Evolutionary conservation across 768 basidiomycete species (phyloP), one percentile per base, ranked within the genome.

Genomic region (Pulveroboletus sp.): DNA sequence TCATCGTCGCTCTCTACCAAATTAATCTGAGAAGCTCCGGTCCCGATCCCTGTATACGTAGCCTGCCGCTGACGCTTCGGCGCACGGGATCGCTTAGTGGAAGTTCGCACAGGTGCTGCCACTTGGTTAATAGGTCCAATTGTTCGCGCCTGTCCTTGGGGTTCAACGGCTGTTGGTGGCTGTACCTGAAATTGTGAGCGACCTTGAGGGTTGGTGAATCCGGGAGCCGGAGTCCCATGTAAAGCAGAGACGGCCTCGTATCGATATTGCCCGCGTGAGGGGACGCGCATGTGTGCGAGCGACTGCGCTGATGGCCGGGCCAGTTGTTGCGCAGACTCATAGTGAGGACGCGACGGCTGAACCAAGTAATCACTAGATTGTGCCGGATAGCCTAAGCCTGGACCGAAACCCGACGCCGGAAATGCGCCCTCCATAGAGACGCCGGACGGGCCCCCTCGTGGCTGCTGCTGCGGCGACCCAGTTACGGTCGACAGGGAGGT

Each of bases 1-100:
- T 68, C 66, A 18, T 61, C 59, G 2, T 67, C 67, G 18, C 66
- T 67, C n/a, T 60, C 56, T 8, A 21, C 42, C 10, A 51, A 6
- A 32, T 53, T 47, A 11, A 38, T 27, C 39, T 48, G 49, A 39
- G 47, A 18, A 8, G 44, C 17, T 5, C 46, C 41, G 1, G 39
- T 44, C 9, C 32, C 18, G 17, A 27, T 7, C 4, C 44, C 50
- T 5, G 41, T 17, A 12, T 55, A 39, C 2, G 43, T 3, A 36
- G 49, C 52, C 15, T 40, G 47, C 32, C 61, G 47, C 32, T 5
- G 45, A 10, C 66, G 66, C 38, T 67, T 67, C 5, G 52, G 38
- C 15, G 49, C 38, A 28, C 68, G 66, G 8, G 46, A 30, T 12
- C 56, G 53, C 43, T 67, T 66, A 10, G 46, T 40, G 15, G 63